Percentiles rank a stretch among this genome's conserved stretches.
phyloP scores from a whole-genome alignment of 352 stramenopile species.

The Phytopythium kandeliae region DNA sequence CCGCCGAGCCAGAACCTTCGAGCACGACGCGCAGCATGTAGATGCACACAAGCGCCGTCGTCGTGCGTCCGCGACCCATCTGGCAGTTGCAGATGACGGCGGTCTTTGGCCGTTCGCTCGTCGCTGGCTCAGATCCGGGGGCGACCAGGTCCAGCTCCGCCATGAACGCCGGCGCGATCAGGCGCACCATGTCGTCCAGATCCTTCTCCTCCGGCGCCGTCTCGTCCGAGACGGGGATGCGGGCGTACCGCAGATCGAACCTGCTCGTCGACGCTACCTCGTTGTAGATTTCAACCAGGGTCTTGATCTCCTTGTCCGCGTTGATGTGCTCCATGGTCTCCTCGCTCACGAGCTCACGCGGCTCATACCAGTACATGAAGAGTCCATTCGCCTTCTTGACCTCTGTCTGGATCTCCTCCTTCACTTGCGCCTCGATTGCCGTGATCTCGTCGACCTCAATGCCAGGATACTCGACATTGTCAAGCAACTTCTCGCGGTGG shows the following conservation, averaged over 20 bases:
- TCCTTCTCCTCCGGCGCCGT: constrained; percentile 88
- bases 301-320: constrained; percentile 67
- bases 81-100: constrained; percentile 89
- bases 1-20: constrained; percentile 23
- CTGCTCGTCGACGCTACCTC: constrained; percentile 33
- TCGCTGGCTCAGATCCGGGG: background rate
- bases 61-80: constrained; percentile 86
- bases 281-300: constrained; percentile 64
- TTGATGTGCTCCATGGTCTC: constrained; percentile 82
- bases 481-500: constrained; percentile 69
- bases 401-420: constrained; percentile 76
- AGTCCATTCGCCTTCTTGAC: constrained; percentile 67
- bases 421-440: constrained; percentile 79
- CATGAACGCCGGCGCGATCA: constrained; percentile 61
- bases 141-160: constrained; percentile 42
- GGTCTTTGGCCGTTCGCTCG: constrained; percentile 14
- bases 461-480: constrained; percentile 85
- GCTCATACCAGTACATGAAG: constrained; percentile 86
- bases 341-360: constrained; percentile 66
- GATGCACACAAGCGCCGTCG: constrained; percentile 82
- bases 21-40: constrained; percentile 82
- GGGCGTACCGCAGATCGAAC: constrained; percentile 74
- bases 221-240: constrained; percentile 87
- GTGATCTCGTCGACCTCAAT: constrained; percentile 89
- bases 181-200: constrained; percentile 81